Percentiles rank a stretch among this genome's conserved stretches.
phyloP scores from a whole-genome alignment of 140 eudicot genomes.

The Ambrosia hybrid region DNA sequence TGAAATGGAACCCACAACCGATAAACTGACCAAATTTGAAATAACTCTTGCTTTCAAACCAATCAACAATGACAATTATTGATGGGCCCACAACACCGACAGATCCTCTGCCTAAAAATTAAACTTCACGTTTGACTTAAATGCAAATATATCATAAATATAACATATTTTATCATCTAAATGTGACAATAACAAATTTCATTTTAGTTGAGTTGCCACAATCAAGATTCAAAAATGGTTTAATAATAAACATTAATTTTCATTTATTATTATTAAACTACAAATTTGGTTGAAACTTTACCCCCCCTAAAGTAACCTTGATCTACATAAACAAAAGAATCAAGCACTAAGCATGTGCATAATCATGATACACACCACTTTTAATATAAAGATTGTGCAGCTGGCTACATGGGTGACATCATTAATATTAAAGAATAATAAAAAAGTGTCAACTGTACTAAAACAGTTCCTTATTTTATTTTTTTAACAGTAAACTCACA shows the following conservation, averaged over 20 bases:
- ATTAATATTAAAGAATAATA: not conserved
- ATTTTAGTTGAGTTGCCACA: no score
- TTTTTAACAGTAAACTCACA: no score
- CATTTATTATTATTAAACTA: no score
- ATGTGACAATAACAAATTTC: not conserved
- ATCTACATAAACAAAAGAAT: conserved; percentile 27
- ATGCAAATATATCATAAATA: not conserved
- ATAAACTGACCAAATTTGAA: conserved; percentile 19
- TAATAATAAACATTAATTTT: no score
- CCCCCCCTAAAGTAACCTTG: conserved; percentile 20
- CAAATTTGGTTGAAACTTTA: not conserved
- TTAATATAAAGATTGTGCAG: conserved; percentile 20
- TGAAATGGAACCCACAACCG: conserved; percentile 9
- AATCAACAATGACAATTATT: conserved; percentile 32
- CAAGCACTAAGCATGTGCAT: conserved; percentile 39
- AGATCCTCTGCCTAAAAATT: conserved; percentile 18
- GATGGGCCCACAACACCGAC: conserved; percentile 32
- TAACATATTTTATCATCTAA: no score
- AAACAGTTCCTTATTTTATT: no score
- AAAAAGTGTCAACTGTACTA: not conserved
- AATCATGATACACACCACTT: conserved; percentile 27
- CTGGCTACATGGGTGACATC: conserved; percentile 32
- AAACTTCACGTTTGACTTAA: not conserved
- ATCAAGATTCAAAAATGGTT: not conserved
- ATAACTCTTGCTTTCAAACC: conserved; percentile 40